Base-by-base conservation (phyloP, 352 stramenopile genomes). In the Pythium scleroteichum region DNA sequence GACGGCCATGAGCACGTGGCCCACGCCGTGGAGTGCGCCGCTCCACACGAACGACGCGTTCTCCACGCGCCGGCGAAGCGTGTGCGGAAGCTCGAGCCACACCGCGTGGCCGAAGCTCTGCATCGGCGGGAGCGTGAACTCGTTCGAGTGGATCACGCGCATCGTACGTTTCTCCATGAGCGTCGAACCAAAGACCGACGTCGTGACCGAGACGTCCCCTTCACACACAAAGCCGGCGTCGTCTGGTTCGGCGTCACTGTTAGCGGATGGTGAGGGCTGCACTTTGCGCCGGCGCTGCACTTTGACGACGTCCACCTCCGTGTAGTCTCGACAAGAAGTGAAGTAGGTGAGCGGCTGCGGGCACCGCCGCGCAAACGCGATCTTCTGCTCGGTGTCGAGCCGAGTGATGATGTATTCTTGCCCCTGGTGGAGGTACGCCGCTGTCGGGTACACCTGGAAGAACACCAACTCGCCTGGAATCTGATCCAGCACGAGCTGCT, bases 91-190 rank as follows among this genome's bases (percentile, higher is more conserved):
- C 69, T 99, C 96, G 14, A 99, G 71, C 97, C 97, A 99, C 13
- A 98, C 62, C 9, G 87, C 97, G 64, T 97, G 84, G 7, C 94
- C 98, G 44, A 97, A 95, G 52, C 87, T 95, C 74, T 99, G 90
- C 85, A 99, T 96, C 0, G 83, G 87, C 14, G 97, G 97, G n/a
- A 99, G 74, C 0, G 84, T 90, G 57, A 99, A 97, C 59, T 98
- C 92, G 47, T 87, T 92, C 26, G 81, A 75, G 49, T 88, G 83
- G 50, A 99, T 63, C 38, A 82, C 59, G 27, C 72, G 64, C 71
- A 91, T 82, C 16, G 80, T 87, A 13, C 73, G 71, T 64, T 95
- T 96, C 67, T 94, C 92, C 41, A 96, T 47, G 53, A 96, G 81
- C 24, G 72, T 81, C 39, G 85, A 96, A 35, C 93, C 93, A 59